Percentiles rank a stretch among this genome's conserved stretches.
These are phyloP conservation scores for Pyrenochaeta sp. DNA, from an alignment of 2,329 filamentous ascomycete species.

Conservation along the genomic window DNA sequence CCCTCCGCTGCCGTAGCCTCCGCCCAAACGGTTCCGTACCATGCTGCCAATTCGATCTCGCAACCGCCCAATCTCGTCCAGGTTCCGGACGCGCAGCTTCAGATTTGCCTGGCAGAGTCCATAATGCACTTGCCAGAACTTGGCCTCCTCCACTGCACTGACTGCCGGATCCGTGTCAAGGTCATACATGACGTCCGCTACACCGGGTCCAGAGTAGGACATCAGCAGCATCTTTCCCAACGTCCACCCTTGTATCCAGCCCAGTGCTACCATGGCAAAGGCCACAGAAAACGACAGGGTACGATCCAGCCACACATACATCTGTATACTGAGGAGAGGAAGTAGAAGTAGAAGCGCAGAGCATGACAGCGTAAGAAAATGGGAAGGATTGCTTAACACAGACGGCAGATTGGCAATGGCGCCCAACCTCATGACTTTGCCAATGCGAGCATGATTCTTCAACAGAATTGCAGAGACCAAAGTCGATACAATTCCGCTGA, in stretches of 20 bases:
- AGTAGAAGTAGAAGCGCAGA: constrained; percentile 80
- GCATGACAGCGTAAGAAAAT: constrained; percentile 91
- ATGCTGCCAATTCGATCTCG: constrained; percentile 78
- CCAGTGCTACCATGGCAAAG: constrained; percentile 85
- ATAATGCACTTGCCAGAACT: constrained; percentile 99
- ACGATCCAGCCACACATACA: constrained; percentile 84
- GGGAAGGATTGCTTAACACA: constrained; percentile 91
- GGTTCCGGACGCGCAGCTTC: constrained; percentile 74
- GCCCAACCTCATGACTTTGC: constrained; percentile 86
- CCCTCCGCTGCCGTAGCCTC: constrained; percentile 81
- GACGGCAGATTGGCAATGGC: constrained; percentile 83
- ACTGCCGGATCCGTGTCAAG: constrained; percentile 83
- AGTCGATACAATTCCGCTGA: constrained; percentile 83
- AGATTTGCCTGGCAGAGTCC: constrained; percentile 95
- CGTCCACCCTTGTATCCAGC: constrained; percentile 80
- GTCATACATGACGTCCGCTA: constrained; percentile 80
- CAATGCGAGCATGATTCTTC: constrained; percentile 90
- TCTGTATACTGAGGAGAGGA: constrained; percentile 79
- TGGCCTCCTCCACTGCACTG: constrained; percentile 81
- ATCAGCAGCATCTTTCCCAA: constrained; percentile 95
- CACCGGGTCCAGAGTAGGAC: constrained; percentile 73
- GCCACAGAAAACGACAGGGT: constrained; percentile 83
- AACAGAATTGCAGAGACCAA: constrained; percentile 85
- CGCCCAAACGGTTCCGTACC: constrained; percentile 84
- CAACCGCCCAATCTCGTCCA: constrained; percentile 72